phyloP scores from a whole-genome alignment of 495 filamentous ascomycete species.

The Podospora conica region DNA sequence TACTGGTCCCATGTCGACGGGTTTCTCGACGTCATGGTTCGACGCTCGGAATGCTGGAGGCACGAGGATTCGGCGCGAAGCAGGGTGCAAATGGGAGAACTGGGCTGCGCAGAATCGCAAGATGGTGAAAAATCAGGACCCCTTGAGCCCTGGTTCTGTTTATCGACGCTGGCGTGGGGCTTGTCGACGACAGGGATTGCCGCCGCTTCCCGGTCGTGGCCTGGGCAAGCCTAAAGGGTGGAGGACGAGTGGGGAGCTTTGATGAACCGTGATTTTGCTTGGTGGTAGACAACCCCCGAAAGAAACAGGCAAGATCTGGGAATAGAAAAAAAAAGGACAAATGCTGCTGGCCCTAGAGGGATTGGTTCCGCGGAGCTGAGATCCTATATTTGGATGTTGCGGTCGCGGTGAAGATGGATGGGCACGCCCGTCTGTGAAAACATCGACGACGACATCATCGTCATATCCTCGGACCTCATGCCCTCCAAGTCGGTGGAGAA shows the following conservation, averaged over 20 bases:
- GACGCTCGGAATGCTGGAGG: not conserved
- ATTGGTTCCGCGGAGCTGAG: too few relatives aligned
- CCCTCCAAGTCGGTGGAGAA: too few relatives aligned
- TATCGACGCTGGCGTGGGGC: constrained; percentile 2
- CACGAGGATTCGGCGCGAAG: not conserved
- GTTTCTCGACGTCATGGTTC: constrained; percentile 32
- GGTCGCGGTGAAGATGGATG: not conserved
- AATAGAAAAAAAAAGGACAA: not conserved
- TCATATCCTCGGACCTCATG: too few relatives aligned
- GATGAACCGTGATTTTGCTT: not conserved
- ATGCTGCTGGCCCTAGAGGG: not conserved
- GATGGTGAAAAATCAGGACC: not conserved
- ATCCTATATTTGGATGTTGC: too few relatives aligned
- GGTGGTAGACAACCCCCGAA: too few relatives aligned
- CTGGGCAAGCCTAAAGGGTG: not conserved
- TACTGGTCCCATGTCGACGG: constrained; percentile 52
- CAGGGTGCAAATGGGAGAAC: not conserved
- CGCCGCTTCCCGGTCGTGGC: not conserved
- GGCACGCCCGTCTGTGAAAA: not conserved
- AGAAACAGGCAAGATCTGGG: not conserved
- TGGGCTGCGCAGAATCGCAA: not conserved
- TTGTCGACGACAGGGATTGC: not conserved
- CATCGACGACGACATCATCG: not conserved
- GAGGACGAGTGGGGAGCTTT: not conserved
- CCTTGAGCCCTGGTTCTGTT: constrained; percentile 2